A percentile compares a stretch with the other conserved stretches of the same genome.
Evolutionary conservation across 768 basidiomycete species (phyloP).

Genomic region (Saitozyma sp.): DNA sequence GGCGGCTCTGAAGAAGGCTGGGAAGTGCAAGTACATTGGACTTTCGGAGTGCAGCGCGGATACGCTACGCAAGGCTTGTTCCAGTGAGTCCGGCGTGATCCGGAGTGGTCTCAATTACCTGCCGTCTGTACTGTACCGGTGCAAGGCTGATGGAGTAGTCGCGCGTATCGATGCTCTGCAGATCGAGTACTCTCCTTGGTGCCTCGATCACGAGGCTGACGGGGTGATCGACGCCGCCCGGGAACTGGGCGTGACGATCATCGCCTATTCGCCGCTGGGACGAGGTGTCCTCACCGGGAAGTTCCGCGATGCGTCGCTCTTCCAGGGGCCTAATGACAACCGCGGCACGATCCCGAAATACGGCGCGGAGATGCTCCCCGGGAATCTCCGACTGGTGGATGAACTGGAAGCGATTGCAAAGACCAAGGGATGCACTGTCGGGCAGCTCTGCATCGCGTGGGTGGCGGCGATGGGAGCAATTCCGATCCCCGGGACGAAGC

Average conservation of each 20-base stretch:
- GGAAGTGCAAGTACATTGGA: constrained; percentile 47
- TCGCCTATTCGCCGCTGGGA: constrained; percentile 56
- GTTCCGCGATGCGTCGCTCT: constrained; percentile 23
- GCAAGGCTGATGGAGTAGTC: constrained; percentile 10
- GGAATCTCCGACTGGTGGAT: constrained; percentile 53
- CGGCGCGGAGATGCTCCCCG: constrained; percentile 50
- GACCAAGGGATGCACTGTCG: constrained; percentile 48
- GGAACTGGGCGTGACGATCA: constrained; percentile 56
- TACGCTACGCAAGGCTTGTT: constrained; percentile 44
- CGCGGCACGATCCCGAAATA: constrained; percentile 49
- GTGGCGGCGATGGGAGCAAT: constrained; percentile 47
- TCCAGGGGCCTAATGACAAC: constrained; percentile 41
- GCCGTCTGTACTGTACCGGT: neutral
- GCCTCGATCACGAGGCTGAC: constrained; percentile 45
- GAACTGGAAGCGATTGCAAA: constrained; percentile 50
- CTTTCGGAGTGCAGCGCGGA: constrained; percentile 45
- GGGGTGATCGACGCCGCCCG: constrained; percentile 50
- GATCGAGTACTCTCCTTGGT: constrained; percentile 50
- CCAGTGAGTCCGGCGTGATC: constrained; percentile 15
- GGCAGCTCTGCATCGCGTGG: constrained; percentile 54
- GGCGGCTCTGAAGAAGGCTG: constrained; percentile 39
- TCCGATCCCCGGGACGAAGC: constrained; percentile 49
- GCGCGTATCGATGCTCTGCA: constrained; percentile 46
- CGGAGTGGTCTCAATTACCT: neutral
- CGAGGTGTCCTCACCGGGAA: constrained; percentile 53